These are phyloP conservation scores for Hymenoscyphus infarciens DNA, from an alignment of 2,329 filamentous ascomycete species.

Conservation along the genomic window DNA sequence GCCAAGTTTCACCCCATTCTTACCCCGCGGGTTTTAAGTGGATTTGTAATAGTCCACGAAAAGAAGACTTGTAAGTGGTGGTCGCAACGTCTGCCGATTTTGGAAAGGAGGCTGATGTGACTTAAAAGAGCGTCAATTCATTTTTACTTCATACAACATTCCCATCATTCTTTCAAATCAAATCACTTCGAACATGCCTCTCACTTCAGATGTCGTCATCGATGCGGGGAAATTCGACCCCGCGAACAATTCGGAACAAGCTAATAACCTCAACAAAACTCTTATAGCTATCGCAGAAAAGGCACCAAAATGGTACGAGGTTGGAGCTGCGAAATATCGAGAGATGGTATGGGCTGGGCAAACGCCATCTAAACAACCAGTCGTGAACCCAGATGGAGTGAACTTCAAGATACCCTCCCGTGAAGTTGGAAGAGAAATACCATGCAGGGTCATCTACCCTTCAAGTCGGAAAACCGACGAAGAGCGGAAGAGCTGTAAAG, in stretches of 20 bases:
- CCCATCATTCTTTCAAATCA: background rate
- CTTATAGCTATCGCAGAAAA: slow-evolving; percentile 28
- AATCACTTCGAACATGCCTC: slow-evolving; percentile 32
- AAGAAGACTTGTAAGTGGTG: background rate
- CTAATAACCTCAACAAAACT: slow-evolving; percentile 42
- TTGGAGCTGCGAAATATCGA: slow-evolving; percentile 51
- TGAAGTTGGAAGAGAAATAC: slow-evolving; percentile 47
- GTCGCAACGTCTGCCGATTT: background rate
- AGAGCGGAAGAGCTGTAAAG: slow-evolving; percentile 45
- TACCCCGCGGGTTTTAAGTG: background rate
- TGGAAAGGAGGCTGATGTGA: background rate
- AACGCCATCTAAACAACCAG: slow-evolving; percentile 46
- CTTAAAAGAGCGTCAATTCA: background rate
- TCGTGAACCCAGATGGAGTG: slow-evolving; percentile 43
- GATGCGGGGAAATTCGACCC: slow-evolving; percentile 43
- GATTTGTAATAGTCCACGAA: background rate
- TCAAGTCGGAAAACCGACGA: slow-evolving; percentile 37
- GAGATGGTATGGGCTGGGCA: slow-evolving; percentile 52
- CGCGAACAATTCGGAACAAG: slow-evolving; percentile 39
- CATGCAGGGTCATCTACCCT: slow-evolving; percentile 40
- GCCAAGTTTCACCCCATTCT: background rate
- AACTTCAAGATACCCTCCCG: slow-evolving; percentile 50
- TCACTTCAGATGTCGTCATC: slow-evolving; percentile 40
- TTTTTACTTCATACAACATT: background rate
- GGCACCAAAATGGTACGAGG: slow-evolving; percentile 50